Percentiles rank a stretch among this genome's conserved stretches.
Conservation (phyloP, 345 rosid genomes). For the Limnanthes douglasii region DNA sequence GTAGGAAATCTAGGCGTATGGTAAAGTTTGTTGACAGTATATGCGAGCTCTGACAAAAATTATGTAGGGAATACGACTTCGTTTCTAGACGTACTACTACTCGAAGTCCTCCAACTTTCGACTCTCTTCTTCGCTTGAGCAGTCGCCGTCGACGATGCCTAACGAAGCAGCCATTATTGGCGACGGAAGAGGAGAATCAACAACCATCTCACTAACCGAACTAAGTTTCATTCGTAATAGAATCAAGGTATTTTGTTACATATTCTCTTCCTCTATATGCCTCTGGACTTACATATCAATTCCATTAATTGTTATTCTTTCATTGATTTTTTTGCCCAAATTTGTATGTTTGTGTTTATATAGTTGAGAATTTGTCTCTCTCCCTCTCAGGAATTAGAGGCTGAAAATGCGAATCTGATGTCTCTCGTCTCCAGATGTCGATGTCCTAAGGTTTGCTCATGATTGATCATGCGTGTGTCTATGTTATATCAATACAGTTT, state of each 20-base stretch:
- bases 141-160: conserved; percentile 17
- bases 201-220: conserved; percentile 10
- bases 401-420: conserved; percentile 34
- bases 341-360: neutral
- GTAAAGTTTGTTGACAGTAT: no score
- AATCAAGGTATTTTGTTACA: conserved; percentile 23
- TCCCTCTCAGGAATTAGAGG: conserved; percentile 41
- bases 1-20: no score
- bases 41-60: no score
- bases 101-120: no score
- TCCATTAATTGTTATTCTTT: neutral
- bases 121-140: no score
- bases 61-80: no score
- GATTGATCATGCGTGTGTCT: neutral
- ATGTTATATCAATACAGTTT: neutral
- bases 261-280: neutral
- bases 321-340: neutral
- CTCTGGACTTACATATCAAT: neutral
- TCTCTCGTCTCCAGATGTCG: conserved; percentile 32
- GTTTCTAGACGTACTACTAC: no score
- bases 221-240: conserved; percentile 23
- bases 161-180: conserved; percentile 1
- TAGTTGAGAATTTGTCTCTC: neutral
- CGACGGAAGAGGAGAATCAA: conserved; percentile 7
- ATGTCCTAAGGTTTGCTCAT: conserved; percentile 33